These are phyloP conservation scores for Dictyostelium capitatum DNA, from an alignment of 78 protist genomes.

Conservation along the genomic window DNA sequence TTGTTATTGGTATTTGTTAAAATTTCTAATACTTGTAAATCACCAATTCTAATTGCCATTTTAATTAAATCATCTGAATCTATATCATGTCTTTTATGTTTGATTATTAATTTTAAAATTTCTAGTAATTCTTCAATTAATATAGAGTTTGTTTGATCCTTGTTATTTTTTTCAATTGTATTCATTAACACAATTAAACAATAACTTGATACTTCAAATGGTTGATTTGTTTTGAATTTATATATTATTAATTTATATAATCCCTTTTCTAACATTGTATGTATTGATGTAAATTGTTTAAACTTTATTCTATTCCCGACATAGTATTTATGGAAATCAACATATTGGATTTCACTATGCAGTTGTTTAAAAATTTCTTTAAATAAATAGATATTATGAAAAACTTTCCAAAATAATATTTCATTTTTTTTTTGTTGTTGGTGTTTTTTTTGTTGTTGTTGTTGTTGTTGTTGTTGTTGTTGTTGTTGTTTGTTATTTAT, in stretches of 20 bases:
- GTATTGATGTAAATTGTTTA: background rate
- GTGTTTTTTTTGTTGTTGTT: no score
- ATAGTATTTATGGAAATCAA: background rate
- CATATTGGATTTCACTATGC: background rate
- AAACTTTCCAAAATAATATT: background rate
- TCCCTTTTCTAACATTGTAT: background rate
- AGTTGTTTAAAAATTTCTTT: background rate
- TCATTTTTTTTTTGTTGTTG: background rate
- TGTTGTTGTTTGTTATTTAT: no score
- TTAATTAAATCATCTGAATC: background rate
- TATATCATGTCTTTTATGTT: background rate
- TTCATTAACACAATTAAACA: background rate
- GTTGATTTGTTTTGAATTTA: background rate
- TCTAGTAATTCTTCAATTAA: no score
- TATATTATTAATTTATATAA: background rate
- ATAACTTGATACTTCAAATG: background rate
- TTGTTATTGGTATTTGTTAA: background rate
- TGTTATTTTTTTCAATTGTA: background rate
- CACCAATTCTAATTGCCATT: background rate
- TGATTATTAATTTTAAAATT: background rate
- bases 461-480: no score
- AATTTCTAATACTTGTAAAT: background rate
- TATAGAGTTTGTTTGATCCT: no score
- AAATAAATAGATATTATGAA: background rate
- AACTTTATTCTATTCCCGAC: background rate